Evolutionary conservation across 2,329 filamentous ascomycete genomes (phyloP), one percentile per base, ranked within the genome.

Genomic region (Exophiala phaeomuriformis): DNA sequence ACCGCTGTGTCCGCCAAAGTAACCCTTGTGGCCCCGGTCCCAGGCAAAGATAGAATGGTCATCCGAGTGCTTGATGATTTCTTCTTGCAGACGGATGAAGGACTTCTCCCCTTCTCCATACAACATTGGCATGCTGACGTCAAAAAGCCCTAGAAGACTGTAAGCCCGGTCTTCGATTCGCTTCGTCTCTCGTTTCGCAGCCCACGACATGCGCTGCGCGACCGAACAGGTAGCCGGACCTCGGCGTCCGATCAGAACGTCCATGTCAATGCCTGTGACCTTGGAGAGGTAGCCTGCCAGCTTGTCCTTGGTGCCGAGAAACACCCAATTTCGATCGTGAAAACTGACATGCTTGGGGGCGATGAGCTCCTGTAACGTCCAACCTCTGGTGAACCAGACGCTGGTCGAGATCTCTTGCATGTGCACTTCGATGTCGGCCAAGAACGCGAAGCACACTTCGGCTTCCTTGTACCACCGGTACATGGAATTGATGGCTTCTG

Each of bases 381-480:
- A 65, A 10, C 64, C 64, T 30, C 62, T 45, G 2, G 49, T 60
- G 40, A 66, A 66, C 61, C 64, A 66, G 59, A 64, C 5, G 45
- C 61, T 35, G 58, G 63, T 5, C 65, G 50, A n/a, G 47, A 51
- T 5, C 53, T 37, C 64, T 63, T 66, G 19, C 54, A 53, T 12
- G 5, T 8, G 39, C 53, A 54, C 41, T 61, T 66, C 52, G 67
- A 67, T 28, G 57, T 62, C 50, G 56, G 52, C 53, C 51, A 58
- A 35, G 61, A 6, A 71, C 10, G 63, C 68, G 53, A 70, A 71
- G 52, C 69, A 72, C 4, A 64, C 58, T n/a, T 58, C 55, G 2
- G 69, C 64, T 12, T 66, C 57, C 6, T 60, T 58, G 54, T 72
- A 71, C 67, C 68, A 72, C 9, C 53, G 42, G 37, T 59, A 64